Percentiles rank a stretch among this genome's conserved stretches.
Evolutionary conservation across 352 stramenopile species (phyloP).

Genomic region (Phytophthora podocarpi): DNA sequence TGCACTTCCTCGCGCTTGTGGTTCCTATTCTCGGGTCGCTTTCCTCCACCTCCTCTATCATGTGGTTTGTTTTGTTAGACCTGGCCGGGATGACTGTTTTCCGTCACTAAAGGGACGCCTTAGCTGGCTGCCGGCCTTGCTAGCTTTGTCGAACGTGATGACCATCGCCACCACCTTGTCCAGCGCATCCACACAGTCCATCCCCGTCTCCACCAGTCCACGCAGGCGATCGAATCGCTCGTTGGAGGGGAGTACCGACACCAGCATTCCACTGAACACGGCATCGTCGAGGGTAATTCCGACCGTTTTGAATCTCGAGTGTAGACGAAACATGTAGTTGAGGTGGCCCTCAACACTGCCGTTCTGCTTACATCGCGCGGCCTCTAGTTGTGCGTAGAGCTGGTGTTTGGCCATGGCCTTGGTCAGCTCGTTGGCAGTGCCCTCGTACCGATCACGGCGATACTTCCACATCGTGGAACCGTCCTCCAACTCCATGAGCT

Average conservation of each 20-base stretch:
- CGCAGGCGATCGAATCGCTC: conserved; percentile 8
- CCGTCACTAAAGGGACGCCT: neutral
- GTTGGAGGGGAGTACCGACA: conserved; percentile 5
- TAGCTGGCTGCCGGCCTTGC: neutral
- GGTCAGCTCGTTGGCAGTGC: conserved; percentile 1
- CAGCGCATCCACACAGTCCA: conserved; percentile 5
- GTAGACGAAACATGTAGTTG: conserved; percentile 7
- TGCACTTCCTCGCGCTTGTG: conserved; percentile 1
- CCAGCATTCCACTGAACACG: neutral
- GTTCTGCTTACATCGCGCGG: conserved; percentile 9
- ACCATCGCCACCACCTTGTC: conserved; percentile 17
- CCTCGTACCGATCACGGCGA: neutral
- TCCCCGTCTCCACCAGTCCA: neutral
- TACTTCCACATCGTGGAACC: conserved; percentile 4
- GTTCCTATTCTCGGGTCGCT: neutral
- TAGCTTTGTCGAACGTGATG: conserved; percentile 20
- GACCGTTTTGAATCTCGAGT: conserved; percentile 2
- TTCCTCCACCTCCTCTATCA: neutral
- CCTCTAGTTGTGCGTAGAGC: conserved; percentile 8
- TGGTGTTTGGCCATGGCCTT: conserved; percentile 4
- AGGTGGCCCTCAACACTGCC: conserved; percentile 13
- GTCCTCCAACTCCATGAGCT: conserved; percentile 5
- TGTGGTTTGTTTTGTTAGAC: neutral
- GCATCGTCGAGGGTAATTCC: conserved; percentile 9
- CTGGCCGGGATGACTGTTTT: neutral